Conservation (phyloP, 2,329 filamentous ascomycete species). For the Cordyceps fumosorosea region DNA sequence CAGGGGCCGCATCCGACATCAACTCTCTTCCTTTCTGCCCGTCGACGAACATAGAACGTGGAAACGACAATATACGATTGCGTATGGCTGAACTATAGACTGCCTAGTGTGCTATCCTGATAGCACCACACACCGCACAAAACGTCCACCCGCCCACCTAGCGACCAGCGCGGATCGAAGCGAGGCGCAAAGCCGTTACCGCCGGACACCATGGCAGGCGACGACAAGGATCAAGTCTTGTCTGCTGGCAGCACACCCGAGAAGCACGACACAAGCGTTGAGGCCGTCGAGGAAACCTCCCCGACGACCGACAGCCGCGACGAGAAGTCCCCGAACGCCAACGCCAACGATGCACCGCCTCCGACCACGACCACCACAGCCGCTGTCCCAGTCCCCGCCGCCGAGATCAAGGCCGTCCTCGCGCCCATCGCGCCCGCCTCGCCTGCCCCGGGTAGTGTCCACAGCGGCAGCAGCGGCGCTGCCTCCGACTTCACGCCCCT, state of each 20-base stretch:
- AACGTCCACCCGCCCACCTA: not conserved
- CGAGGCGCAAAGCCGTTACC: not conserved
- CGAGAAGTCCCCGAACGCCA: not conserved
- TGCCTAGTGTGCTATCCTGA: not conserved
- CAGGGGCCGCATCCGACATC: not conserved
- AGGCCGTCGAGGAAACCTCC: slow-evolving; percentile 1
- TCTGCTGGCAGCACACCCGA: not conserved
- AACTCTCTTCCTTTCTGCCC: not conserved
- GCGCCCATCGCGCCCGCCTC: slow-evolving; percentile 27
- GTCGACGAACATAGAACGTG: not conserved
- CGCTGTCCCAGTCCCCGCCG: not conserved
- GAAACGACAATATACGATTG: not conserved
- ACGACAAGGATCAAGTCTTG: not conserved
- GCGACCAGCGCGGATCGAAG: not conserved
- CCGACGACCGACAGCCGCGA: not conserved
- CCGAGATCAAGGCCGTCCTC: slow-evolving; percentile 22
- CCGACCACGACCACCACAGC: not conserved
- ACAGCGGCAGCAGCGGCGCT: slow-evolving; percentile 20
- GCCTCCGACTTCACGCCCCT: slow-evolving; percentile 50
- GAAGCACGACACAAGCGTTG: not conserved
- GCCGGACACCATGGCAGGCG: not conserved
- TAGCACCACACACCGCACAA: not conserved
- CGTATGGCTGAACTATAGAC: slow-evolving; percentile 4
- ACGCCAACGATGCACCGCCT: not conserved
- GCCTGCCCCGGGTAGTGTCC: slow-evolving; percentile 24